A percentile compares a stretch with the other conserved stretches of the same genome.
These are phyloP conservation scores for Scheffersomyces ergatensis DNA, from an alignment of 805 yeast species.

Conservation along the genomic window DNA sequence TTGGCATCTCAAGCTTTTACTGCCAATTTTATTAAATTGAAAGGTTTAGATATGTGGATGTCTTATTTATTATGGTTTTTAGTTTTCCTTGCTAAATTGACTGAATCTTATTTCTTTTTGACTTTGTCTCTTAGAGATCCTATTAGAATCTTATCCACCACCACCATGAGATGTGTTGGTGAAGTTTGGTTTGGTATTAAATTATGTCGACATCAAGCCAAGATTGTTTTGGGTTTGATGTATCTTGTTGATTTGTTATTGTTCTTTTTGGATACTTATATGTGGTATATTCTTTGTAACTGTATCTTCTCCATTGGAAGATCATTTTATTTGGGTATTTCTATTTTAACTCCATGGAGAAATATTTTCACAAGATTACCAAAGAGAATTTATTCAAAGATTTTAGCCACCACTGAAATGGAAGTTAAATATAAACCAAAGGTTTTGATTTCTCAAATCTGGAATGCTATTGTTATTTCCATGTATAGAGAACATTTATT, in stretches of 20 bases:
- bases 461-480: slow-evolving; percentile 98
- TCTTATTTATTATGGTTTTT: slow-evolving; percentile 88
- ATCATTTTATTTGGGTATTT: slow-evolving; percentile 97
- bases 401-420: slow-evolving; percentile 98
- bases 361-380: slow-evolving; percentile 97
- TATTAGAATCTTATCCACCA: slow-evolving; percentile 80
- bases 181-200: slow-evolving; percentile 81
- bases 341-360: slow-evolving; percentile 99
- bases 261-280: slow-evolving; percentile 97
- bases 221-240: slow-evolving; percentile 90
- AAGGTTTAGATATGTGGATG: slow-evolving; percentile 93
- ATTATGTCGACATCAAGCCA: slow-evolving; percentile 83
- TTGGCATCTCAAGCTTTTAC: slow-evolving; percentile 95
- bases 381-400: slow-evolving; percentile 97
- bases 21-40: slow-evolving; percentile 77
- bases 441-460: slow-evolving; percentile 95
- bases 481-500: slow-evolving; percentile 99
- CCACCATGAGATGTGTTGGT: slow-evolving; percentile 92
- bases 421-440: slow-evolving; percentile 98
- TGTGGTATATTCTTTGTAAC: slow-evolving; percentile 97
- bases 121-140: slow-evolving; percentile 91
- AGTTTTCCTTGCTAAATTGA: slow-evolving; percentile 84
- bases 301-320: slow-evolving; percentile 95
- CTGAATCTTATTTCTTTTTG: slow-evolving; percentile 92
- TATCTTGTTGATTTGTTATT: slow-evolving; percentile 85